These are phyloP conservation scores for Brasilioporus rufonigricans DNA, from an alignment of 768 basidiomycete genomes.

Conservation along the genomic window DNA sequence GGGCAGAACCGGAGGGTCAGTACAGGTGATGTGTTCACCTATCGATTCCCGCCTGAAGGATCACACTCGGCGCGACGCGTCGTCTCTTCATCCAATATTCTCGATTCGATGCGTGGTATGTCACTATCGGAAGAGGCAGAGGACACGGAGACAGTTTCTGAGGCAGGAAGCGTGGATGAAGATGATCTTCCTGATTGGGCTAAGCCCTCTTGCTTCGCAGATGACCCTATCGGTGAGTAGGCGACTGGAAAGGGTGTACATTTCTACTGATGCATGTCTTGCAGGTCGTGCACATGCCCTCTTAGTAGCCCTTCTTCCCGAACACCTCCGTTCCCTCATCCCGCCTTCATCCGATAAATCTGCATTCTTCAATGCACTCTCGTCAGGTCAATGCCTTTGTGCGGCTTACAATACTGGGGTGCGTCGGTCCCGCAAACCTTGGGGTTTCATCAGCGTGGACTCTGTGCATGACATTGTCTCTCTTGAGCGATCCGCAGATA, in stretches of 20 bases:
- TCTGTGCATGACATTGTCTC: slow-evolving; percentile 77
- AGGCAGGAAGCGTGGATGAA: slow-evolving; percentile 52
- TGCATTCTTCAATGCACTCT: slow-evolving; percentile 52
- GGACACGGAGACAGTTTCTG: slow-evolving; percentile 45
- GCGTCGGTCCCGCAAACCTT: slow-evolving; percentile 76
- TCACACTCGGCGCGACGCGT: slow-evolving; percentile 42
- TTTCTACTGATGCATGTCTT: slow-evolving; percentile 3
- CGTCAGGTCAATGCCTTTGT: slow-evolving; percentile 81
- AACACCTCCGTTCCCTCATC: slow-evolving; percentile 44
- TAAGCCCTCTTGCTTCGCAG: slow-evolving; percentile 49
- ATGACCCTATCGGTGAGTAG: slow-evolving; percentile 58
- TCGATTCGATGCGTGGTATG: slow-evolving; percentile 51
- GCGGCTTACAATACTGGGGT: slow-evolving; percentile 78
- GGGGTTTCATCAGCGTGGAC: slow-evolving; percentile 81
- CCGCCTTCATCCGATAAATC: slow-evolving; percentile 30
- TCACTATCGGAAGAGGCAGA: slow-evolving; percentile 57
- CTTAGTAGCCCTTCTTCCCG: slow-evolving; percentile 57
- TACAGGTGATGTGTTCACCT: slow-evolving; percentile 30
- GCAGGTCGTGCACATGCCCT: slow-evolving; percentile 67
- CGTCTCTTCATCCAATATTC: slow-evolving; percentile 55
- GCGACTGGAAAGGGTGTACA: slow-evolving; percentile 2
- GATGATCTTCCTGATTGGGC: slow-evolving; percentile 81
- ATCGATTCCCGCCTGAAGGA: slow-evolving; percentile 20
- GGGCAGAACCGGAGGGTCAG: slow-evolving; percentile 35
- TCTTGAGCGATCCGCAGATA: slow-evolving; percentile 52